phyloP scores from a whole-genome alignment of 495 filamentous ascomycete species.

The Penicillium desertorum region DNA sequence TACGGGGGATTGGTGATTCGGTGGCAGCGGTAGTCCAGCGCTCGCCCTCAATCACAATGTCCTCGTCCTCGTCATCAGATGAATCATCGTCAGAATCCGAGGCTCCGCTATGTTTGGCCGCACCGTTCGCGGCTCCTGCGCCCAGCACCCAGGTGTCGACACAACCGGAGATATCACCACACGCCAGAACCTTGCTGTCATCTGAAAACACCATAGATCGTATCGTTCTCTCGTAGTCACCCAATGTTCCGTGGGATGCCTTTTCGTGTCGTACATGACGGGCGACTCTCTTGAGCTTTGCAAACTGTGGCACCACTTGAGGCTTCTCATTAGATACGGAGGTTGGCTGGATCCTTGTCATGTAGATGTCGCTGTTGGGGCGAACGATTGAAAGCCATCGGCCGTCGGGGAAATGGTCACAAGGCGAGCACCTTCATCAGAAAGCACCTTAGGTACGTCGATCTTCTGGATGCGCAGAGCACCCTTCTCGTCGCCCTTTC shows the following conservation, averaged over 20 bases:
- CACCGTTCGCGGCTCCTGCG: slow-evolving; percentile 42
- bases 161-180: slow-evolving; percentile 78
- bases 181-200: slow-evolving; percentile 74
- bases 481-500: slow-evolving; percentile 48
- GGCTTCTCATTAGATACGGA: slow-evolving; percentile 38
- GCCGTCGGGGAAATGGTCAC: slow-evolving; percentile 52
- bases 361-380: slow-evolving; percentile 47
- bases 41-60: slow-evolving; percentile 45
- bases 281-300: slow-evolving; percentile 57
- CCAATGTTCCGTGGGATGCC: slow-evolving; percentile 62
- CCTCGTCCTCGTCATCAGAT: slow-evolving; percentile 50
- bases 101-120: slow-evolving; percentile 27
- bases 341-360: slow-evolving; percentile 45
- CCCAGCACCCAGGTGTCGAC: slow-evolving; percentile 82
- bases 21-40: slow-evolving; percentile 67
- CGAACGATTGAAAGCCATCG: slow-evolving; percentile 58
- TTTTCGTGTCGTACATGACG: slow-evolving; percentile 56
- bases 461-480: slow-evolving; percentile 68
- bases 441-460: slow-evolving; percentile 50
- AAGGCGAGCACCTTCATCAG: slow-evolving; percentile 62
- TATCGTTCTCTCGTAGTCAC: slow-evolving; percentile 75
- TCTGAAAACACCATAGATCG: slow-evolving; percentile 74
- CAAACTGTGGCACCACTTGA: slow-evolving; percentile 47
- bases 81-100: slow-evolving; percentile 52
- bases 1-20: slow-evolving; percentile 71